Conservation (phyloP, 306 rosid species). For the Fragaria nilgerrensis region DNA sequence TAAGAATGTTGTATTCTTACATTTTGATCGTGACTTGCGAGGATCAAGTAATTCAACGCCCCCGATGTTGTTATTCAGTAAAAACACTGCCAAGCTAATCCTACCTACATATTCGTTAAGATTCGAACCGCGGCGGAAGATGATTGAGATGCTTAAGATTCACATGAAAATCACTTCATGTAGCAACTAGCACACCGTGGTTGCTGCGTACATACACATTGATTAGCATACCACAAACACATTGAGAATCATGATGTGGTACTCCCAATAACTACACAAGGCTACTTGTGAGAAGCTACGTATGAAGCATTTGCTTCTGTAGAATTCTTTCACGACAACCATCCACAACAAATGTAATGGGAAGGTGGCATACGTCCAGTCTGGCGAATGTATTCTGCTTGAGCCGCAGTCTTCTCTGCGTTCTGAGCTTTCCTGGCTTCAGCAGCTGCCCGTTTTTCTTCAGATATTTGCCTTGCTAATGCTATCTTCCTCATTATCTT, state of each 20-base stretch:
- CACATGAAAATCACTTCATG: constrained; percentile 10
- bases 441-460: constrained; percentile 71
- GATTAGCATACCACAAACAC: constrained; percentile 7
- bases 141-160: neutral
- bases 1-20: neutral
- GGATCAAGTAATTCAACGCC: neutral
- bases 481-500: constrained; percentile 79
- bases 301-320: constrained; percentile 7
- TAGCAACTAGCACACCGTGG: constrained; percentile 12
- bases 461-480: constrained; percentile 80
- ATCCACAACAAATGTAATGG: constrained; percentile 68
- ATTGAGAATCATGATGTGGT: neutral
- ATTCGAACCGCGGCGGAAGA: neutral
- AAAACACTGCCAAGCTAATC: neutral
- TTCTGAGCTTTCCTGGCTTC: constrained; percentile 63
- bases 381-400: constrained; percentile 74
- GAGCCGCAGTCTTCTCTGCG: constrained; percentile 72
- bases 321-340: constrained; percentile 35
- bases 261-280: constrained; percentile 2
- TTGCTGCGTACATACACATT: neutral
- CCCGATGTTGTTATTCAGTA: neutral
- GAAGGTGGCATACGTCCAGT: constrained; percentile 68
- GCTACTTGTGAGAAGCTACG: neutral
- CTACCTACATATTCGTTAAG: neutral
- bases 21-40: neutral